Percentiles rank a stretch among this genome's conserved stretches.
Evolutionary conservation across 2,329 filamentous ascomycete species (phyloP).

Genomic region (Westerdykella ornata): DNA sequence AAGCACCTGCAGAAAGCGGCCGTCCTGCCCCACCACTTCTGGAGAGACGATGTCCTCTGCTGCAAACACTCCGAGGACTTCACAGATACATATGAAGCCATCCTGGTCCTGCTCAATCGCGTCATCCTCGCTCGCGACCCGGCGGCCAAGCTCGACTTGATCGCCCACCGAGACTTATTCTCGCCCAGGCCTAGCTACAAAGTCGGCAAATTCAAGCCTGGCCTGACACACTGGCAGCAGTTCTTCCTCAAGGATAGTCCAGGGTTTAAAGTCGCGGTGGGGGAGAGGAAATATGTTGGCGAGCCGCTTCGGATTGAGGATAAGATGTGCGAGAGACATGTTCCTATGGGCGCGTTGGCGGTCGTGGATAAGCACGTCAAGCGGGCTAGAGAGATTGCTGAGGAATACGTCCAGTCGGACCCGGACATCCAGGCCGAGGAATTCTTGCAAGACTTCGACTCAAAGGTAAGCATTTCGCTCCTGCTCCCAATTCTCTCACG

Average conservation of each 20-base stretch:
- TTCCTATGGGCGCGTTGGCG: slow-evolving; percentile 22
- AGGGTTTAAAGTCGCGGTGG: slow-evolving; percentile 10
- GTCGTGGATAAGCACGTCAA: slow-evolving; percentile 19
- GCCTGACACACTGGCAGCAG: slow-evolving; percentile 25
- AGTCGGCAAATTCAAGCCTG: slow-evolving; percentile 14
- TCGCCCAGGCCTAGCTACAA: slow-evolving; percentile 1
- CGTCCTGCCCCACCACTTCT: slow-evolving; percentile 5
- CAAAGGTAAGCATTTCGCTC: slow-evolving; percentile 1
- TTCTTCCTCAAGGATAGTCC: slow-evolving; percentile 17
- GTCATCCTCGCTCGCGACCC: neutral
- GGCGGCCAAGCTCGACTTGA: neutral
- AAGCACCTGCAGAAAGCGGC: slow-evolving; percentile 15
- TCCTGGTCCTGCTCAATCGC: slow-evolving; percentile 8
- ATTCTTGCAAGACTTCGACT: slow-evolving; percentile 4
- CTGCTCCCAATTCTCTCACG: neutral
- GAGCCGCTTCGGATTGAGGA: neutral
- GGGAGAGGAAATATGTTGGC: slow-evolving; percentile 3
- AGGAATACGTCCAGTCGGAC: neutral
- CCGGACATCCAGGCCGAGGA: neutral
- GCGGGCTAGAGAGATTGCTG: slow-evolving; percentile 6
- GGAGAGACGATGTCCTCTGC: neutral
- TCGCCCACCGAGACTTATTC: slow-evolving; percentile 1
- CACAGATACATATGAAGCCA: neutral
- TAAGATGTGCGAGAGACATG: slow-evolving; percentile 5
- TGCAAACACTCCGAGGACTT: slow-evolving; percentile 5